Conservation (phyloP, 345 rosid genomes). For the Lepidium sativum region DNA sequence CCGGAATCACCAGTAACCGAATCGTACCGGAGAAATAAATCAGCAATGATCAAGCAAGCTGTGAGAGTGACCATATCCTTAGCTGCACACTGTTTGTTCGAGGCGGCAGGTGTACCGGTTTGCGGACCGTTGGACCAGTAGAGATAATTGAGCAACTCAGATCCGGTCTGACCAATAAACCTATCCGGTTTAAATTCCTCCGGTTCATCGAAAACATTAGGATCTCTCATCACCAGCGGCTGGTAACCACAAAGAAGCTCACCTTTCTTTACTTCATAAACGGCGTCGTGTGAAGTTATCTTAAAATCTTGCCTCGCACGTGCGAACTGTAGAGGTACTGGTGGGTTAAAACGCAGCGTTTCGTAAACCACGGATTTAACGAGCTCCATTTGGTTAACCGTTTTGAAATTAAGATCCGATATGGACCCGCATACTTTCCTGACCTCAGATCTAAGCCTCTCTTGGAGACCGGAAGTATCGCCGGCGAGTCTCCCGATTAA, state of each 20-base stretch:
- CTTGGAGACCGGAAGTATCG: slow-evolving; percentile 56
- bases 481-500: slow-evolving; percentile 31
- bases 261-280: slow-evolving; percentile 55
- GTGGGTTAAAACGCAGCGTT: slow-evolving; percentile 62
- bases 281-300: slow-evolving; percentile 58
- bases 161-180: slow-evolving; percentile 42
- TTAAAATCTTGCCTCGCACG: slow-evolving; percentile 75
- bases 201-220: slow-evolving; percentile 55
- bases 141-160: slow-evolving; percentile 41
- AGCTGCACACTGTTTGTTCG: slow-evolving; percentile 78
- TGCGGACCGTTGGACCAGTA: slow-evolving; percentile 91
- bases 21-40: slow-evolving; percentile 54
- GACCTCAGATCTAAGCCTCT: slow-evolving; percentile 37
- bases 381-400: slow-evolving; percentile 57
- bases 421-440: slow-evolving; percentile 33
- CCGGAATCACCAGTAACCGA: slow-evolving; percentile 35
- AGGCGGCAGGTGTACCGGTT: slow-evolving; percentile 47
- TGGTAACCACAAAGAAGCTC: slow-evolving; percentile 85
- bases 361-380: slow-evolving; percentile 77
- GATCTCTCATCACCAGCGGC: slow-evolving; percentile 57
- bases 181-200: slow-evolving; percentile 63
- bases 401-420: slow-evolving; percentile 41
- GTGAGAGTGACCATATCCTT: slow-evolving; percentile 60
- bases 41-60: slow-evolving; percentile 48
- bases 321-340: slow-evolving; percentile 59